Percentiles rank a stretch among this genome's conserved stretches.
These are phyloP conservation scores for Isabelozyma heimii DNA, from an alignment of 805 yeast genomes.

Conservation along the genomic window DNA sequence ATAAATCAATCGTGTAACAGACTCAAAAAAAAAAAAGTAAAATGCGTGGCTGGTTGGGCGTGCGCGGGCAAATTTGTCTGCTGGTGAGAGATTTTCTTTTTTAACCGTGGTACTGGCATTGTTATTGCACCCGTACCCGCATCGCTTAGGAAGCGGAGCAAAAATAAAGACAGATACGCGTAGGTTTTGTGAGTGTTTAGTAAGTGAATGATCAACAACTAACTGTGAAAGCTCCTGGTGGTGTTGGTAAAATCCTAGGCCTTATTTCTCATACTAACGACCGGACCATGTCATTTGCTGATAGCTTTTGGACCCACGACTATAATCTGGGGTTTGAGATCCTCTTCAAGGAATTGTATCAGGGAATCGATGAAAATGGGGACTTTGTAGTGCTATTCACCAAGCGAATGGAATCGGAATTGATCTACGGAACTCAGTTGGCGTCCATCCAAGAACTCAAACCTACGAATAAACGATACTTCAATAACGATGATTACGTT, in stretches of 20 bases:
- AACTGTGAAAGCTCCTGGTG: no score
- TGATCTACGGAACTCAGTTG: slow-evolving; percentile 58
- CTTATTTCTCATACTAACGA: not conserved
- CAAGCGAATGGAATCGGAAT: slow-evolving; percentile 71
- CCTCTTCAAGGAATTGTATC: slow-evolving; percentile 51
- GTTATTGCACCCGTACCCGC: not conserved
- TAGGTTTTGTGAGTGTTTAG: not conserved
- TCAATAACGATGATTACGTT: slow-evolving; percentile 52
- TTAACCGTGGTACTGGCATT: no score
- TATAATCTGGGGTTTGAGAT: slow-evolving; percentile 51
- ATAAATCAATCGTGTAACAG: no score
- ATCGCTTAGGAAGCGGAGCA: not conserved
- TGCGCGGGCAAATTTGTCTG: no score
- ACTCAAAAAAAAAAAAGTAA: no score
- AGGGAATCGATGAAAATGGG: slow-evolving; percentile 69
- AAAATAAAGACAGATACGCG: not conserved
- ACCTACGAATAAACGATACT: slow-evolving; percentile 41
- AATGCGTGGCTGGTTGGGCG: no score
- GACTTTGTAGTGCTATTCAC: slow-evolving; percentile 65
- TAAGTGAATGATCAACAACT: not conserved
- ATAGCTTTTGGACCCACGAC: slow-evolving; percentile 75
- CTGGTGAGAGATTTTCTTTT: no score
- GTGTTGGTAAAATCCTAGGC: no score
- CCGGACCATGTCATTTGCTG: slow-evolving; percentile 57
- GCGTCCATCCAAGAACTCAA: slow-evolving; percentile 34